Conservation (phyloP, 495 filamentous ascomycete genomes). For the Penicillium roqueforti region DNA sequence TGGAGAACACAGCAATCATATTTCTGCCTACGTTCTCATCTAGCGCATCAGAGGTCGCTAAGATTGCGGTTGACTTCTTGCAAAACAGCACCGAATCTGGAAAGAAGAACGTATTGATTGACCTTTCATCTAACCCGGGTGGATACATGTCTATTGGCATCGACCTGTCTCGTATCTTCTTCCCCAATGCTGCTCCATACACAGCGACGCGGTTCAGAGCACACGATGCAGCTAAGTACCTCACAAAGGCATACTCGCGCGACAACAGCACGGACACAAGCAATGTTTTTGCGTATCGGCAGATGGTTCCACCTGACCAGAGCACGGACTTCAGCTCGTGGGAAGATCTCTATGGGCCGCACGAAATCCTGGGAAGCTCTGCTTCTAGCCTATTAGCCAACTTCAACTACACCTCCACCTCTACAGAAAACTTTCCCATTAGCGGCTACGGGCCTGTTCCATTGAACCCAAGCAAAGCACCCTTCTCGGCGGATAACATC, state of each 20-base stretch:
- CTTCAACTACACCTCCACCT: constrained; percentile 44
- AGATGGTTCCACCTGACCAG: constrained; percentile 26
- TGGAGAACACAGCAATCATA: constrained; percentile 35
- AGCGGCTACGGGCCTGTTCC: constrained; percentile 37
- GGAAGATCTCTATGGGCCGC: constrained; percentile 50
- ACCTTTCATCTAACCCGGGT: constrained; percentile 53
- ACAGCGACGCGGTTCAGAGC: constrained; percentile 42
- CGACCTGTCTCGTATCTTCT: constrained; percentile 33
- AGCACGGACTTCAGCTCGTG: constrained; percentile 45
- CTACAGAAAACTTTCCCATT: constrained; percentile 29
- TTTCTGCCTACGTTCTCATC: constrained; percentile 35
- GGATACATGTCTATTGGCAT: constrained; percentile 35
- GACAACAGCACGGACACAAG: constrained; percentile 13
- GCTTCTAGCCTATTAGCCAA: constrained; percentile 47
- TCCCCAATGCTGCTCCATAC: constrained; percentile 33
- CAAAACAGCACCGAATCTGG: constrained; percentile 29
- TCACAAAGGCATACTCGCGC: constrained; percentile 35
- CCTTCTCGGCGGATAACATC: constrained; percentile 50
- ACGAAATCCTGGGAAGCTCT: constrained; percentile 36
- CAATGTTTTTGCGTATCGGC: constrained; percentile 17
- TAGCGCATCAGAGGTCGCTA: constrained; percentile 19
- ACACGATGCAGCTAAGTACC: constrained; percentile 36
- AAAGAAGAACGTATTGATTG: constrained; percentile 51
- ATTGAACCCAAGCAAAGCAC: constrained; percentile 25
- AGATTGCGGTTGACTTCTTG: constrained; percentile 32